Base-by-base conservation (phyloP, 1,284 basidiomycete genomes). In the Bondarzewia mesenterica region DNA sequence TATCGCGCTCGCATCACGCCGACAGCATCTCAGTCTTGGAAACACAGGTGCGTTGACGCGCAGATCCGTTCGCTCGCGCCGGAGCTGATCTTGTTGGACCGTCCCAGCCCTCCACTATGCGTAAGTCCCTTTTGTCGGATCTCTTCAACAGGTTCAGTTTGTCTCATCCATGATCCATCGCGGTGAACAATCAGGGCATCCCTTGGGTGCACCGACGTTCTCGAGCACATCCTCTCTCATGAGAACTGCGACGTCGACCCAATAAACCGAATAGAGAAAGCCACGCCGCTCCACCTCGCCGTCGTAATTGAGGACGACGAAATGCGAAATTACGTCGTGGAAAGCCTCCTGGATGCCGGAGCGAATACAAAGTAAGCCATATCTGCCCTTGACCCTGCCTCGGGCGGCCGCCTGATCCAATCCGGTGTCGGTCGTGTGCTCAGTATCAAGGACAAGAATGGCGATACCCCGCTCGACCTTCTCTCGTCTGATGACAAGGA, bases 221-320 rank as follows among this genome's bases (percentile, higher is more conserved):
- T 91, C 5, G 85, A 91, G 54, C 74, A 84, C 52, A 79, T 92
- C 51, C 74, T 92, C 26, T 78, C 77, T 7, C 72, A 82, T 58
- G 85, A 90, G 7, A 75, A 72, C 10, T 93, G 90, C 64, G 89
- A 94, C 59, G 89, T 93, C 46, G 91, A 94, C 61, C 76, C 82
- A 16, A 73, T 81, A 58, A 93, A 93, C 63, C 73, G 77, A 18
- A 64, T 88, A 26, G 80, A 85, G 36, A 77, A 78, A 7, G 81
- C 85, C 32, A 94, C 92, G 0, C 91, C 92, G 1, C 70, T 95
- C 8, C 92, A 94, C 63, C 75, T 91, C 16, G 91, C 90, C 1
- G 72, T 89, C 15, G 67, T 71, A 55, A 64, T 85, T 48, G 72
- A 81, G 53, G 74, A 90, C 50, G 69, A 70, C 5, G 81, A 83